Percentiles rank a stretch among this genome's conserved stretches.
These are phyloP conservation scores for Anthracocystis walkeri DNA, from an alignment of 1,284 basidiomycete genomes.

Conservation along the genomic window DNA sequence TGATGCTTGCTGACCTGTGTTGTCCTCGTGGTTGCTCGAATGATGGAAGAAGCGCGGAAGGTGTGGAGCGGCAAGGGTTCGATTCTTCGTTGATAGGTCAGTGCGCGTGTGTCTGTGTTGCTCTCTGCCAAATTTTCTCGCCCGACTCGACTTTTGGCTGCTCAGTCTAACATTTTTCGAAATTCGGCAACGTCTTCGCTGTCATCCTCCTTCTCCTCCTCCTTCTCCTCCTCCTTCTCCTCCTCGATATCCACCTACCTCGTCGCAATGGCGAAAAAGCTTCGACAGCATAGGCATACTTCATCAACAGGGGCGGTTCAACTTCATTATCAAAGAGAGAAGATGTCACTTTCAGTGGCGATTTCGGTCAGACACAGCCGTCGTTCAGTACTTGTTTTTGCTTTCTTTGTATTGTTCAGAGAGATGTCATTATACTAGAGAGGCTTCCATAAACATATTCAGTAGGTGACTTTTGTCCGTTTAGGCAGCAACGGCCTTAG, in stretches of 20 bases:
- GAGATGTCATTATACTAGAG: neutral
- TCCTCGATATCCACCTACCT: too few species aligned
- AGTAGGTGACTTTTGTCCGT: neutral
- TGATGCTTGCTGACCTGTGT: neutral
- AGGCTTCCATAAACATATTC: neutral
- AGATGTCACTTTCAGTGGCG: neutral
- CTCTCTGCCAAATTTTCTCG: conserved; percentile 18
- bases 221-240: neutral
- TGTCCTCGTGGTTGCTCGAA: neutral
- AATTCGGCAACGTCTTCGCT: too few species aligned
- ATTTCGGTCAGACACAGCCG: neutral
- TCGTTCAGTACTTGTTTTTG: neutral
- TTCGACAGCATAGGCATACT: too few species aligned
- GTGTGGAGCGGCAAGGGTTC: neutral
- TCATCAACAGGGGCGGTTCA: too few species aligned
- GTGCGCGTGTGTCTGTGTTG: conserved; percentile 21
- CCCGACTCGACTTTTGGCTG: conserved; percentile 12
- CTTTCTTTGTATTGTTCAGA: conserved; percentile 18
- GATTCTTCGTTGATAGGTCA: conserved; percentile 14
- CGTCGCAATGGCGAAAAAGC: too few species aligned
- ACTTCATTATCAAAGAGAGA: too few species aligned
- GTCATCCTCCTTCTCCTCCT: neutral
- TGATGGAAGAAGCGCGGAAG: conserved; percentile 6
- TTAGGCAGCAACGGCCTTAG: conserved; percentile 35
- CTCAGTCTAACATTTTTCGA: neutral